phyloP scores from a whole-genome alignment of 2,329 filamentous ascomycete species.

The Penicillium crustosum region DNA sequence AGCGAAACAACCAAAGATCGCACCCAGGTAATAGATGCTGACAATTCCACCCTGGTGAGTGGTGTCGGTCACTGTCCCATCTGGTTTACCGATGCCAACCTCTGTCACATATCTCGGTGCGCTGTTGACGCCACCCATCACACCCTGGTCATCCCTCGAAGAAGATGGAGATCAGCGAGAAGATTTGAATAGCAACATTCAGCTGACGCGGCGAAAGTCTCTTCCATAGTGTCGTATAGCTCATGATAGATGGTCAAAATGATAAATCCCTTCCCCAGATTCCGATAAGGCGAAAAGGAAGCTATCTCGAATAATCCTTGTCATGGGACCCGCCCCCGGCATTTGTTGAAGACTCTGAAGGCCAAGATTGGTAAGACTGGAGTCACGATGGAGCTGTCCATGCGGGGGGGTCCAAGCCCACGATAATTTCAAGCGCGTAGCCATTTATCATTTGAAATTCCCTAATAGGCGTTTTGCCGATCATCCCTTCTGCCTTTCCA shows the following conservation, averaged over 20 bases:
- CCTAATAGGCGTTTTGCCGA: conserved; percentile 22
- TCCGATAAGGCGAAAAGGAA: neutral
- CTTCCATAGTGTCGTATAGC: conserved; percentile 46
- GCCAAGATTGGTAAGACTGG: neutral
- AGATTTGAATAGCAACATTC: conserved; percentile 39
- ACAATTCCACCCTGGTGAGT: conserved; percentile 55
- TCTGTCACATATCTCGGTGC: conserved; percentile 38
- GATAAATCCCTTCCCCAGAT: neutral
- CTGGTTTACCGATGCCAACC: conserved; percentile 48
- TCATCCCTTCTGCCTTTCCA: conserved; percentile 7
- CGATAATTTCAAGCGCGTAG: conserved; percentile 20
- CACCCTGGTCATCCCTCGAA: conserved; percentile 54
- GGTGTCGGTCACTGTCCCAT: conserved; percentile 50
- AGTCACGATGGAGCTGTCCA: neutral
- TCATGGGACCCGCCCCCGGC: conserved; percentile 18
- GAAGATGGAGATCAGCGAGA: conserved; percentile 38
- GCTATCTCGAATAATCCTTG: neutral
- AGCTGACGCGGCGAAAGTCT: conserved; percentile 45
- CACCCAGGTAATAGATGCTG: conserved; percentile 55
- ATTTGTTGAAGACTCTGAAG: neutral
- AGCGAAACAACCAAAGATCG: conserved; percentile 52
- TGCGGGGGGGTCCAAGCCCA: neutral
- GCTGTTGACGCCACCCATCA: conserved; percentile 54
- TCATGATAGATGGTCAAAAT: conserved; percentile 29
- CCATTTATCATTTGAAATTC: conserved; percentile 12